Evolutionary conservation across 768 basidiomycete species (phyloP), one percentile per base, ranked within the genome.

Genomic region (Mycena haematopus): DNA sequence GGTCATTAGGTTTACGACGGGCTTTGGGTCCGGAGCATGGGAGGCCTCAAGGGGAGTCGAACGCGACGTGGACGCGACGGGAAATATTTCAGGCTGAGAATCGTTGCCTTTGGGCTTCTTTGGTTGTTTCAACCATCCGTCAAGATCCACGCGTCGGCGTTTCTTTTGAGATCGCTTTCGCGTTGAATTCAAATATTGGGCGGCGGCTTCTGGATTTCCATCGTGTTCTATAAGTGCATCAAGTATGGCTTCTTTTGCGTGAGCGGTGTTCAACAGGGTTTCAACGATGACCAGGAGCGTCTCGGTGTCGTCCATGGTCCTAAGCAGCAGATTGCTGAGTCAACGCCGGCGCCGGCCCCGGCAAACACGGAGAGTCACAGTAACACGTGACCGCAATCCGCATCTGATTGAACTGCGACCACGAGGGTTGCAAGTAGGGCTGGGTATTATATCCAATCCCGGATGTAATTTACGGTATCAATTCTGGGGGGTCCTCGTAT

Each of bases 261-360:
- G 57, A 52, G 69, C 59, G 42, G 65, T 50, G 61, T 73, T 58
- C 17, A 91, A 72, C 15, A 90, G 75, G 70, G 89, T 91, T 17
- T 79, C 75, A n/a, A 91, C 84, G 59, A 91, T 76, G 11, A 85
- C 89, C 45, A 93, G 77, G 35, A 92, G 78, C 8, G 78, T 84
- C 31, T 93, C 91, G 0, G 89, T 93, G 74, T 91, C 89, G 29
- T 31, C 29, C 29, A 31, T 31, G 29, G 29, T 31, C 4, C 29
- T 31, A 9, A 31, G 29, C 9, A n/a, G n/a, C 29, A 31, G 29
- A 31, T n/a, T n/a, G n/a, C n/a, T n/a, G n/a, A n/a, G n/a, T n/a
- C n/a, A n/a, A n/a, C n/a, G n/a, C n/a, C n/a, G n/a, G n/a, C n/a
- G n/a, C n/a, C n/a, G n/a, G n/a, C n/a, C n/a, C n/a, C n/a, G n/a